Percentiles rank a stretch among this genome's conserved stretches.
Conservation (phyloP, 164 flowering plant genomes). For the Vitis rupestris region DNA sequence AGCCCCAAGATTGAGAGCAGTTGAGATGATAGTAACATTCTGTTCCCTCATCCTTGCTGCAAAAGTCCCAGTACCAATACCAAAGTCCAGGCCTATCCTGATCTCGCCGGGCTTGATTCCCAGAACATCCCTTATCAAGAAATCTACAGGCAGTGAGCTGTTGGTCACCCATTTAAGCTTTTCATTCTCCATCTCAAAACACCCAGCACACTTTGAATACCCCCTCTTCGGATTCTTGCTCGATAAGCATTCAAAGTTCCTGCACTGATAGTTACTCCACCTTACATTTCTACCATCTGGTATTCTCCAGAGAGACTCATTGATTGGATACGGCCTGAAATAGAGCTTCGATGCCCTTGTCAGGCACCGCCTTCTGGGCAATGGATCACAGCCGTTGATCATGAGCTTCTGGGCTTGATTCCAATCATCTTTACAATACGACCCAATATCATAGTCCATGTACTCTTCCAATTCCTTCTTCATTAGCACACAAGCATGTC, state of each 20-base stretch:
- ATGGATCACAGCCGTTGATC: conserved; percentile 88
- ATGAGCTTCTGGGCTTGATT: conserved; percentile 76
- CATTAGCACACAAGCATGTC: conserved; percentile 77
- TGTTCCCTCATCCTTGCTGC: conserved; percentile 91
- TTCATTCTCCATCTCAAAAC: conserved; percentile 94
- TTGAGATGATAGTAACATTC: conserved; percentile 72
- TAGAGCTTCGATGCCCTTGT: conserved; percentile 78
- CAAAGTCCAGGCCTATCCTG: conserved; percentile 75
- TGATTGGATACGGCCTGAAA: conserved; percentile 70
- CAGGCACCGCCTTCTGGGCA: conserved; percentile 84
- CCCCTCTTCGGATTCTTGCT: conserved; percentile 70
- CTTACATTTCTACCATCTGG: conserved; percentile 81
- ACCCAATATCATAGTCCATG: conserved; percentile 89
- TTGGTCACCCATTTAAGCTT: conserved; percentile 72
- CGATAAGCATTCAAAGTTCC: conserved; percentile 68
- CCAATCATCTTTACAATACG: conserved; percentile 95
- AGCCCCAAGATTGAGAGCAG: conserved; percentile 89
- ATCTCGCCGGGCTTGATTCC: conserved; percentile 76
- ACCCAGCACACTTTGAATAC: conserved; percentile 66
- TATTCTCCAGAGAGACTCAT: conserved; percentile 75
- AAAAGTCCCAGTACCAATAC: conserved; percentile 81
- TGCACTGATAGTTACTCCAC: conserved; percentile 74
- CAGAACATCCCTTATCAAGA: conserved; percentile 61
- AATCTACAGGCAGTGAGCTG: conserved; percentile 50
- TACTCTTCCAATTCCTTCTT: conserved; percentile 80